phyloP scores from a whole-genome alignment of 2,329 filamentous ascomycete genomes.

The Ploettnerulaceae sp. region DNA sequence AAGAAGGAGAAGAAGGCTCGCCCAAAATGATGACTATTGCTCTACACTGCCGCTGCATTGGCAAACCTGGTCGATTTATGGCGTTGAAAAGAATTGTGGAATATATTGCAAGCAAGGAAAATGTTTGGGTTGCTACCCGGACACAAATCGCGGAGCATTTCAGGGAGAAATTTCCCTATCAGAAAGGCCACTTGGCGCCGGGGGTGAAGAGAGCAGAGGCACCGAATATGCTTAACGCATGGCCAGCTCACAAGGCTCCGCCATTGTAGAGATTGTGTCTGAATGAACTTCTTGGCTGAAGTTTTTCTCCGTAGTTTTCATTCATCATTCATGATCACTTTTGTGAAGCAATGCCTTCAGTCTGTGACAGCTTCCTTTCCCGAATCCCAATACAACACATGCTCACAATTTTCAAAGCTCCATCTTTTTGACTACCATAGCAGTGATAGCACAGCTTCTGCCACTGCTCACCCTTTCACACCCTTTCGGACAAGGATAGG shows the following conservation, averaged over 20 bases:
- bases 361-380: background rate
- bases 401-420: slow-evolving; percentile 10
- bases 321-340: background rate
- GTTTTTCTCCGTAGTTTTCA: background rate
- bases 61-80: slow-evolving; percentile 46
- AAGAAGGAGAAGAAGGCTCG: slow-evolving; percentile 34
- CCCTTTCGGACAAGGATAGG: slow-evolving; percentile 19
- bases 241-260: slow-evolving; percentile 24
- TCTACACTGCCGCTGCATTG: slow-evolving; percentile 48
- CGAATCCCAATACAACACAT: background rate
- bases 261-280: slow-evolving; percentile 12
- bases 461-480: slow-evolving; percentile 17
- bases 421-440: background rate
- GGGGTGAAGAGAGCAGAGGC: slow-evolving; percentile 26
- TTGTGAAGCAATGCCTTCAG: background rate
- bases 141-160: slow-evolving; percentile 49
- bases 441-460: slow-evolving; percentile 15
- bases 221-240: slow-evolving; percentile 19
- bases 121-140: slow-evolving; percentile 50
- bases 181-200: slow-evolving; percentile 22
- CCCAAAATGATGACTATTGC: slow-evolving; percentile 56
- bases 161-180: slow-evolving; percentile 29
- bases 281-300: background rate
- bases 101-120: slow-evolving; percentile 47
- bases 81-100: slow-evolving; percentile 49